Base-by-base conservation (phyloP, 345 rosid genomes). In the Odontarrhena argentea region DNA sequence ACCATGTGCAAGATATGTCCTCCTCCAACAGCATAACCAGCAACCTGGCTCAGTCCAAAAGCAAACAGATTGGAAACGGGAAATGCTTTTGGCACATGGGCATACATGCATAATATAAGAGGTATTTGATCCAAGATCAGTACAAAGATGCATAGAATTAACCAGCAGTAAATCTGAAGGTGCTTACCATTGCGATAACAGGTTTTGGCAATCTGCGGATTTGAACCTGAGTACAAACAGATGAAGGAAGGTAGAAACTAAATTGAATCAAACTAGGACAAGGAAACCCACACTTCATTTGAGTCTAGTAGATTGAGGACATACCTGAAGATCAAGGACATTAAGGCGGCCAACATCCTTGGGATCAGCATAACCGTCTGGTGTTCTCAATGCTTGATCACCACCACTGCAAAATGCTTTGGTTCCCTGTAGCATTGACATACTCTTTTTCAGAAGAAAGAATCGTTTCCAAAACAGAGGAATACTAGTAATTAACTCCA, bases 11-110 rank as follows among this genome's bases (percentile, higher is more conserved):
- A 56, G 10, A 90, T 71, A 75, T 94, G 95, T 37, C 97, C 97
- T 76, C 99, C 97, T 70, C 95, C 97, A 76, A 90, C 81, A 55
- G 96, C 97, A 87, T 90, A 93, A 59, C 97, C 99, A 60, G 97
- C 96, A 79, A 88, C 98, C 97, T 93, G 35, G 41, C 0, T 56
- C 25, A 61, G 41, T 47, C 25, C 11, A 46, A 10, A 42, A 11
- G 14, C 9, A 68, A 14, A 26, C 10, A 34, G 15, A 49, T 65
- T 0, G 60, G 32, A 6, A 8, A 30, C 10, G 0, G 50, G 36
- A 60, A 51, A 42, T 30, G 7, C 38, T 41, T 37, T 59, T 34
- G 26, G 30, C 13, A 57, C 13, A 40, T 6, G 72, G 44, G 74
- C 36, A 50, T 58, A 40, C 41, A 55, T 48, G 1, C 14, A 73